phyloP scores from a whole-genome alignment of 1,284 basidiomycete genomes.

The Sphagnurus paluster region DNA sequence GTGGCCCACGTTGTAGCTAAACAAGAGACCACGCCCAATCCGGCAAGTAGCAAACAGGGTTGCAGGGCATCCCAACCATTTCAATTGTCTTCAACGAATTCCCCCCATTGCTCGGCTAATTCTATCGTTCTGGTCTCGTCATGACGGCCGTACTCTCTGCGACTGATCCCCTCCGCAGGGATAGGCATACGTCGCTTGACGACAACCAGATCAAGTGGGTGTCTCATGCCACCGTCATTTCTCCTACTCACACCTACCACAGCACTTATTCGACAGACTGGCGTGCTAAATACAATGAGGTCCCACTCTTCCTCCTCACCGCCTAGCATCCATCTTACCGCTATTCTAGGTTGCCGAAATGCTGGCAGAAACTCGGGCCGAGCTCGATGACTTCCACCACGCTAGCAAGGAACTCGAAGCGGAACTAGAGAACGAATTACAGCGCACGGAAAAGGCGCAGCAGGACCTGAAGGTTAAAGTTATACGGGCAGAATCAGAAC shows the following conservation, averaged over 20 bases:
- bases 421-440: slow-evolving; percentile 87
- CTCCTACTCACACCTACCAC: slow-evolving; percentile 13
- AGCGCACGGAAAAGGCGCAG: slow-evolving; percentile 84
- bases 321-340: slow-evolving; percentile 6
- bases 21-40: slow-evolving; percentile 18
- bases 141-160: slow-evolving; percentile 70
- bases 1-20: slow-evolving; percentile 1
- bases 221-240: slow-evolving; percentile 11
- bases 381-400: slow-evolving; percentile 89
- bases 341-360: slow-evolving; percentile 66
- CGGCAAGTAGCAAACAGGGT: slow-evolving; percentile 16
- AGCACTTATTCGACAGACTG: slow-evolving; percentile 60
- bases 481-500: slow-evolving; percentile 73
- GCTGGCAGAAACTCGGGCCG: slow-evolving; percentile 81
- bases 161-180: slow-evolving; percentile 57
- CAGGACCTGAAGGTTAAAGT: slow-evolving; percentile 79
- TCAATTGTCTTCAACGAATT: slow-evolving; percentile 7
- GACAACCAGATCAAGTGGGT: slow-evolving; percentile 61
- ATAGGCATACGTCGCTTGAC: slow-evolving; percentile 61
- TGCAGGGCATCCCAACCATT: slow-evolving; percentile 8
- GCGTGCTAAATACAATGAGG: slow-evolving; percentile 82
- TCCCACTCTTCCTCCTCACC: slow-evolving; percentile 17
- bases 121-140: slow-evolving; percentile 20
- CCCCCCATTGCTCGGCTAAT: slow-evolving; percentile 25
- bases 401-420: slow-evolving; percentile 93